These are phyloP conservation scores for Ustilago trichophora DNA, from an alignment of 1,284 basidiomycete genomes.

Conservation along the genomic window DNA sequence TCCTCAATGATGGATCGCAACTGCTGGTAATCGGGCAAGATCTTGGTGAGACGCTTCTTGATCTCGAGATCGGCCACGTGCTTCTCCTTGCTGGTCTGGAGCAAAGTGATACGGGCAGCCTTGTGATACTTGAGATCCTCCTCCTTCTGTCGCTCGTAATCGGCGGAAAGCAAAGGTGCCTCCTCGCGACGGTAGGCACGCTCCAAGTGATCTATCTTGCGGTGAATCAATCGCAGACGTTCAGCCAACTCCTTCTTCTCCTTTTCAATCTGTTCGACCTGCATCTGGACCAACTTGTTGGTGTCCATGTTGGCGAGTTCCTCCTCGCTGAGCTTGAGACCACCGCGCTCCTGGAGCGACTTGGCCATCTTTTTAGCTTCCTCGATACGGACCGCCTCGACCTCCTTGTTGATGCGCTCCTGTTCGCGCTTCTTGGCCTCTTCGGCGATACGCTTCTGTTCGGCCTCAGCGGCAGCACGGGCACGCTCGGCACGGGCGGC, in stretches of 20 bases:
- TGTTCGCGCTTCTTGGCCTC: constrained; percentile 78
- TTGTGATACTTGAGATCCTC: constrained; percentile 76
- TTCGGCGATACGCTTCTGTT: constrained; percentile 76
- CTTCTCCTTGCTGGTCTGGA: constrained; percentile 73
- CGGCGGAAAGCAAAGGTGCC: constrained; percentile 81
- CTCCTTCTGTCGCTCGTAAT: constrained; percentile 84
- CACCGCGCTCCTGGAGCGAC: constrained; percentile 82
- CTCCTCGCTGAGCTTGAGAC: constrained; percentile 83
- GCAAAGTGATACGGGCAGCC: constrained; percentile 67
- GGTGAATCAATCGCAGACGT: constrained; percentile 82
- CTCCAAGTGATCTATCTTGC: constrained; percentile 94
- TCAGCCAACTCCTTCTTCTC: constrained; percentile 91
- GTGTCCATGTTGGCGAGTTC: constrained; percentile 84
- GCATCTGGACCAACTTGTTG: constrained; percentile 85
- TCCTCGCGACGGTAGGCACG: constrained; percentile 96
- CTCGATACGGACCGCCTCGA: constrained; percentile 81
- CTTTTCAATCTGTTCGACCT: constrained; percentile 81
- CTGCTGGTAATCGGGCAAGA: constrained; percentile 79
- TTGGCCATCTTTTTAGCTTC: constrained; percentile 91
- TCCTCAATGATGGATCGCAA: constrained; percentile 74
- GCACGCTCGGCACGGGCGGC: constrained; percentile 79
- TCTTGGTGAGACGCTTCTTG: constrained; percentile 80
- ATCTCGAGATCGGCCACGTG: constrained; percentile 79
- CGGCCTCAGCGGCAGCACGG: constrained; percentile 72
- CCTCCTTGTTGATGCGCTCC: constrained; percentile 81